Conservation (phyloP, 2,329 filamentous ascomycete genomes). For the Fusarium humuli region DNA sequence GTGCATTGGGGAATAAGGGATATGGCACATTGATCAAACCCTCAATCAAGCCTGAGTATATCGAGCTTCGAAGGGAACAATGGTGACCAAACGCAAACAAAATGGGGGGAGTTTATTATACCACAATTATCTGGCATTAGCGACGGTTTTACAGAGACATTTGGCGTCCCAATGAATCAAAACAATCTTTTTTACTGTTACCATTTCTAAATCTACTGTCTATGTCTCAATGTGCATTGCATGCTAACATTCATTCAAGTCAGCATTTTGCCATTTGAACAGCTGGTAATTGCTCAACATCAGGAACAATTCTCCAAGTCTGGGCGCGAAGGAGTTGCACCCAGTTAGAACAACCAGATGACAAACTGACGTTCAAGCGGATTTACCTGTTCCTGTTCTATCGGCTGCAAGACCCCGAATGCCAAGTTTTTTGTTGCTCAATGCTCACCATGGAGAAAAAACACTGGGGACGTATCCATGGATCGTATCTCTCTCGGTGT, state of each 20-base stretch:
- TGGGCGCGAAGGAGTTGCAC: constrained; percentile 5
- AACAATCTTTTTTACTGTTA: constrained; percentile 24
- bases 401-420: constrained; percentile 33
- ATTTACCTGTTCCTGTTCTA: constrained; percentile 14
- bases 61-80: background rate
- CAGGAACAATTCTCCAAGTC: background rate
- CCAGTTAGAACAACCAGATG: constrained; percentile 33
- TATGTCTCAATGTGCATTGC: background rate
- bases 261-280: background rate
- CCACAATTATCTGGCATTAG: constrained; percentile 41
- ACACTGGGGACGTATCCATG: background rate
- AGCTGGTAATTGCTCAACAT: background rate
- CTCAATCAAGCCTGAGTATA: constrained; percentile 1
- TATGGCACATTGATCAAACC: constrained; percentile 4
- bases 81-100: constrained; percentile 7
- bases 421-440: constrained; percentile 25
- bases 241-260: background rate
- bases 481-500: constrained; percentile 23
- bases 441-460: constrained; percentile 2
- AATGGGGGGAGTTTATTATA: constrained; percentile 36
- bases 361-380: constrained; percentile 23
- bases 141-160: constrained; percentile 37
- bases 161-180: constrained; percentile 42
- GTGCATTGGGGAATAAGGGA: background rate
- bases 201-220: background rate